Evolutionary conservation across 2,329 filamentous ascomycete species (phyloP).

Genomic region (Dothideomycetes sp.): DNA sequence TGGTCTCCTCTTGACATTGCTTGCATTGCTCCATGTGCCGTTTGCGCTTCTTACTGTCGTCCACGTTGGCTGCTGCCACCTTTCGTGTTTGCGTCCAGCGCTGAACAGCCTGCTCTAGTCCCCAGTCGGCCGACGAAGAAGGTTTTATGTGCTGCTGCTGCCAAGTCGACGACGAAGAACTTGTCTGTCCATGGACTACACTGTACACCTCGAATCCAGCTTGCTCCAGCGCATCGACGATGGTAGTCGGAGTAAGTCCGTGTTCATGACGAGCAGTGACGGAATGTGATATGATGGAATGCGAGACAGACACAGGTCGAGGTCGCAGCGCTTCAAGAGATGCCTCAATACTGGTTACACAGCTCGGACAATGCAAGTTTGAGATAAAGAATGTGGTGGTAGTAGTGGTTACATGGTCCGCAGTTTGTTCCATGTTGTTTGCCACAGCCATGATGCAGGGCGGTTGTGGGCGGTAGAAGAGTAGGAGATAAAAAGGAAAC

Average conservation of each 20-base stretch:
- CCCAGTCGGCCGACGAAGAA: slow-evolving; percentile 1
- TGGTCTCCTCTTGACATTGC: slow-evolving; percentile 7
- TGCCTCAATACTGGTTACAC: slow-evolving; percentile 54
- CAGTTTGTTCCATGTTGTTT: slow-evolving; percentile 6
- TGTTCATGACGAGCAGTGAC: slow-evolving; percentile 49
- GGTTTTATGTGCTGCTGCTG: background rate
- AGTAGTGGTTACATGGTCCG: slow-evolving; percentile 31
- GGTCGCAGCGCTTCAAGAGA: slow-evolving; percentile 40
- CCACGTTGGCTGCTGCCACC: background rate
- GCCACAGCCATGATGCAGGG: too few species aligned
- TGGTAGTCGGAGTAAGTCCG: slow-evolving; percentile 29
- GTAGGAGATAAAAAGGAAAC: background rate
- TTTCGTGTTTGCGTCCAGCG: slow-evolving; percentile 10
- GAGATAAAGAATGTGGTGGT: slow-evolving; percentile 53
- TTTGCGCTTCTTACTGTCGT: slow-evolving; percentile 6
- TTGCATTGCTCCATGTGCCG: slow-evolving; percentile 9
- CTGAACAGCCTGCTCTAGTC: slow-evolving; percentile 11
- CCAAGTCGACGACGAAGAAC: background rate
- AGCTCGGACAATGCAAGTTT: slow-evolving; percentile 71
- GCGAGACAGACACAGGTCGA: slow-evolving; percentile 47
- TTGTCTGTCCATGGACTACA: slow-evolving; percentile 21
- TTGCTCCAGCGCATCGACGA: slow-evolving; percentile 38
- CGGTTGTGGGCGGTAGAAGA: background rate
- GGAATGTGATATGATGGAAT: slow-evolving; percentile 61
- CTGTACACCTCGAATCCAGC: slow-evolving; percentile 50